Evolutionary conservation across 768 basidiomycete genomes (phyloP).

Genomic region (Podaxis rugospora): DNA sequence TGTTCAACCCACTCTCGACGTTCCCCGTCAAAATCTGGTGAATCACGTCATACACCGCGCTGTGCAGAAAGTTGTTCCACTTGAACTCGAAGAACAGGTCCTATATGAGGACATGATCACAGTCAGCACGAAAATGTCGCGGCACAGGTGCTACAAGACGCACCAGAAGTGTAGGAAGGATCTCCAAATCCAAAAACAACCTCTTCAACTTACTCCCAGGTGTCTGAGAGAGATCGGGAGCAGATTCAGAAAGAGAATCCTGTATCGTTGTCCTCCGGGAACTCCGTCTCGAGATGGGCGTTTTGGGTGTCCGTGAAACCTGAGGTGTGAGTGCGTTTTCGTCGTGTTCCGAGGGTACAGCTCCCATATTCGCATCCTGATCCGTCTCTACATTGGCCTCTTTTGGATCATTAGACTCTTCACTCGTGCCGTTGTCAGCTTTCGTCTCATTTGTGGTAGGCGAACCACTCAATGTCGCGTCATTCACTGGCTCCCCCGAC

Average conservation of each 20-base stretch:
- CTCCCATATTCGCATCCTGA: background rate
- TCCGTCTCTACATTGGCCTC: background rate
- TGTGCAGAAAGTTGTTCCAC: conserved; percentile 97
- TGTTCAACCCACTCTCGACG: conserved; percentile 77
- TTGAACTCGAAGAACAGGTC: conserved; percentile 95
- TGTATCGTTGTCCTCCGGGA: conserved; percentile 41
- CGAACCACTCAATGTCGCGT: background rate
- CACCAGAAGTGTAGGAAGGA: conserved; percentile 76
- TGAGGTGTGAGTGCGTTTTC: conserved; percentile 9
- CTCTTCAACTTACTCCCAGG: conserved; percentile 81
- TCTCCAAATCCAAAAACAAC: conserved; percentile 67
- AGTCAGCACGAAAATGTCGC: background rate
- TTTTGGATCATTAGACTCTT: background rate
- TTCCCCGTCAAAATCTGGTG: conserved; percentile 93
- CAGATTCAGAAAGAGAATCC: conserved; percentile 14
- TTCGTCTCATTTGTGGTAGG: background rate
- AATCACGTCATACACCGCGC: conserved; percentile 91
- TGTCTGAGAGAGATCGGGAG: conserved; percentile 37
- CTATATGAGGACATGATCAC: conserved; percentile 39
- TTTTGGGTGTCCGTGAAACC: background rate
- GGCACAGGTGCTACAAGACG: conserved; percentile 22
- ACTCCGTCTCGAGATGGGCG: conserved; percentile 42
- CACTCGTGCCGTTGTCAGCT: background rate
- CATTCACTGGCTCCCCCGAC: background rate
- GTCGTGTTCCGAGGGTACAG: background rate